Evolutionary conservation across 2,329 filamentous ascomycete genomes (phyloP), one percentile per base, ranked within the genome.

Genomic region (Atkinsonella hypoxylon): DNA sequence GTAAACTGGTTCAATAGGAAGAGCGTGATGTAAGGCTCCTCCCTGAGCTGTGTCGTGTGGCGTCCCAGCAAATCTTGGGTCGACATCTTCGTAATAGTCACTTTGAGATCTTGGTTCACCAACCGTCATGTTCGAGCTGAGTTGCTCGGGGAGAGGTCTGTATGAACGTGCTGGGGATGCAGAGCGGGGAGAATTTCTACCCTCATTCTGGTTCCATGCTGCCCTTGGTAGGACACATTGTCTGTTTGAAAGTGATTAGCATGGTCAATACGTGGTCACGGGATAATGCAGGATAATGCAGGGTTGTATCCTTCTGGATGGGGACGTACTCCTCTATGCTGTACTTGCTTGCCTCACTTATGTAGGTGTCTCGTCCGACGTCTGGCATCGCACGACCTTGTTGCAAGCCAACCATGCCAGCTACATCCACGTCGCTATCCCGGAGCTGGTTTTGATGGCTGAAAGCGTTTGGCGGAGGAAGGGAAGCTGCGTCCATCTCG

Each of bases 61-160:
- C 15, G 31, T 40, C 8, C n/a, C 36, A 10, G 49, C 49, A 61
- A 96, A 97, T 51, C 83, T 86, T 43, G 91, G 89, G 57, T 95
- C 89, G 12, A 95, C 81, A 64, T 97, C 91, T 73, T 97, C 93
- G 62, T 94, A 95, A 68, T 97, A 97, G 55, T 77, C 69, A 58
- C 61, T 70, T 46, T 56, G 64, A 54, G 58, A 54, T 18, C 58
- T 62, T 8, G 57, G 58, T 48, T 61, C 62, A 40, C 60, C 59
- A 15, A 67, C 59, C 15, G 67, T 64, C 32, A 68, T 66, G 40
- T 62, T 64, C 43, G 63, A 64, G 44, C 57, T 62, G 41, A 67
- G 60, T 32, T 68, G 59, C 53, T 74, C 70, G 50, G 67, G 64
- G 38, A 62, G 56, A 18, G 49, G 52, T n/a, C 48, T 61, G 48